These are phyloP conservation scores for Melanogaster broomeanus DNA, from an alignment of 768 basidiomycete species.

Conservation along the genomic window DNA sequence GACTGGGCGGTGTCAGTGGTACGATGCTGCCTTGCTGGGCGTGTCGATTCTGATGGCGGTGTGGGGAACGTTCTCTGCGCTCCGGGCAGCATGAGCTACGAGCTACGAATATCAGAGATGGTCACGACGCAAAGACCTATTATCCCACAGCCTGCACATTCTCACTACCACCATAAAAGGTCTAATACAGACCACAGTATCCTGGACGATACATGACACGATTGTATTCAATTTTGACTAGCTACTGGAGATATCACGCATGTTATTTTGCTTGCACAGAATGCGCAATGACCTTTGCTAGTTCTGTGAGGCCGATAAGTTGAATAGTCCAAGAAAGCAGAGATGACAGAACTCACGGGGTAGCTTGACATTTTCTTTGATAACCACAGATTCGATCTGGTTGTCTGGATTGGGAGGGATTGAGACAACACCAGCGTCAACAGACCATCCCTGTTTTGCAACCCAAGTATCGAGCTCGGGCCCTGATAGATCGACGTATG, in stretches of 20 bases:
- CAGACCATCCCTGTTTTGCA: conserved; percentile 64
- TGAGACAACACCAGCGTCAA: conserved; percentile 59
- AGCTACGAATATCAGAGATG: background rate
- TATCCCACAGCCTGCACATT: background rate
- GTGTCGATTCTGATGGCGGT: conserved; percentile 64
- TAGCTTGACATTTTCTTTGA: conserved; percentile 80
- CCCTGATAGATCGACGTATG: conserved; percentile 73
- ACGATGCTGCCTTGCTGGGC: conserved; percentile 58
- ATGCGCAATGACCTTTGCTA: conserved; percentile 76
- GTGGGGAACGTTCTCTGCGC: conserved; percentile 75
- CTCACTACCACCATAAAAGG: no score
- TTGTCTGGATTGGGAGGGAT: conserved; percentile 87
- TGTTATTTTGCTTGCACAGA: conserved; percentile 54
- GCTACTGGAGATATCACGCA: conserved; percentile 5
- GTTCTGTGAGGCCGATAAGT: conserved; percentile 46
- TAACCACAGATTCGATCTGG: conserved; percentile 82
- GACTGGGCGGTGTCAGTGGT: conserved; percentile 44
- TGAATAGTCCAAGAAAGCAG: background rate
- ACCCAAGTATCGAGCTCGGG: conserved; percentile 60
- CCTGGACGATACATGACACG: background rate
- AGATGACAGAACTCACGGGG: conserved; percentile 58
- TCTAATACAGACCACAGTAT: background rate
- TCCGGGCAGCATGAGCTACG: conserved; percentile 38
- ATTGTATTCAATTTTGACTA: conserved; percentile 2
- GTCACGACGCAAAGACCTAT: background rate